Evolutionary conservation across 2,329 filamentous ascomycete species (phyloP).

Genomic region (Annulohypoxylon truncatum): DNA sequence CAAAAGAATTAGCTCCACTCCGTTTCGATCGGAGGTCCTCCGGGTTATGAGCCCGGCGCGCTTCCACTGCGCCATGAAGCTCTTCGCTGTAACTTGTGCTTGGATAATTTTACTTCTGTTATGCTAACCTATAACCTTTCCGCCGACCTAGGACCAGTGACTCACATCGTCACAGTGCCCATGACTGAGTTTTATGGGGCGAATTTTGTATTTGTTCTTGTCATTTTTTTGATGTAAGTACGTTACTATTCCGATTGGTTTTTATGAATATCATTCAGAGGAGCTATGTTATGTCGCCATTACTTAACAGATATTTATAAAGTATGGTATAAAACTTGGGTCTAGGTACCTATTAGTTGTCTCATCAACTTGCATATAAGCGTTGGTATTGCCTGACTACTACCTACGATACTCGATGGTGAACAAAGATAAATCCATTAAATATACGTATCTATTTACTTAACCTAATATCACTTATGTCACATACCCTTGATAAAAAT

Average conservation of each 20-base stretch:
- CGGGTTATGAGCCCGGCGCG: conserved; percentile 48
- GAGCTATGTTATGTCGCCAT: too few relatives aligned
- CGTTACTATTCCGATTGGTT: neutral
- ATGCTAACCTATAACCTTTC: conserved; percentile 6
- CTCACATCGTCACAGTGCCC: neutral
- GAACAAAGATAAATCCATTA: too few relatives aligned
- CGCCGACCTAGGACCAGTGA: conserved; percentile 7
- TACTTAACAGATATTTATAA: too few relatives aligned
- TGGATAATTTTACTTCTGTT: neutral
- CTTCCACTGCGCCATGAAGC: conserved; percentile 47
- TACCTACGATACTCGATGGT: too few relatives aligned
- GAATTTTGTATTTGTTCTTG: neutral
- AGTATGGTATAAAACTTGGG: too few relatives aligned
- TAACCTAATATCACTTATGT: too few relatives aligned
- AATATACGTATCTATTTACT: too few relatives aligned
- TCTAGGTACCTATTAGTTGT: too few relatives aligned
- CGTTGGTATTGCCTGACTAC: too few relatives aligned
- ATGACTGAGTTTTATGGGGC: conserved; percentile 1
- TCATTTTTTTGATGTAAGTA: neutral
- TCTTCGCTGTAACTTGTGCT: conserved; percentile 9
- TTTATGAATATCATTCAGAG: neutral
- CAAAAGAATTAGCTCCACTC: conserved; percentile 39
- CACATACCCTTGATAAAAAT: too few relatives aligned
- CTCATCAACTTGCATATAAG: too few relatives aligned
- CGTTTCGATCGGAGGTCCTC: conserved; percentile 47